Evolutionary conservation across 768 basidiomycete species (phyloP), one percentile per base, ranked within the genome.

Genomic region (Thelephora ganbajun): DNA sequence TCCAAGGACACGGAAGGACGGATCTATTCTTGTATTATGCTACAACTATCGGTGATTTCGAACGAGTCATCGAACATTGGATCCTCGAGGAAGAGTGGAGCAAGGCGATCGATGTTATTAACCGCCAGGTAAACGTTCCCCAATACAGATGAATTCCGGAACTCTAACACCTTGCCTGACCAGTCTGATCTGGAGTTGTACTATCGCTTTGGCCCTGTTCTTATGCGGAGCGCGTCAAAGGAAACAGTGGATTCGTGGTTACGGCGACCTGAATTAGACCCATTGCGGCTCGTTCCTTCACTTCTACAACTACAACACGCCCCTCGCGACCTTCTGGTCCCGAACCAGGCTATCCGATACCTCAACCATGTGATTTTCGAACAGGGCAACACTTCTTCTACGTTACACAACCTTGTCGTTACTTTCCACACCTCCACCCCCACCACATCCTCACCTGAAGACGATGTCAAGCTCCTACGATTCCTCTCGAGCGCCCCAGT

Each of bases 1-100:
- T 97, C 48, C 82, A 87, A 63, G 80, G 83, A 5, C 94, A 99
- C 61, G 96, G 96, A 2, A 74, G 91, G 36, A 88, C 80, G 7
- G 92, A 97, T 58, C 80, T 97, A 67, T 87, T 92, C 51, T 71
- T 99, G 9, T 83, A 87, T 63, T 98, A 79, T 59, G 94, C 96
- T 5, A 77, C 76, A 2, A 68, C 78, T 14, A 73, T 93, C 37
- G 83, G 84, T 13, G 93, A 98, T 63, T 74, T 72, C 56, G 79
- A 77, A 49, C 79, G 87, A 11, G 90, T 98, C 11, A 76, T 93
- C 9, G 87, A 89, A 54, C 83, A 98, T 59, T 94, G 88, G 83
- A 71, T 98, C 35, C 69, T 87, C 48, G 88, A 96, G 61, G 92
- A 94, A 61, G 74, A 90, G 50, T 98, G 94, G 94, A 52, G 69